Percentiles rank a stretch among this genome's conserved stretches.
Conservation (phyloP, 176 grass and related monocot genomes). For the bread wheat (Triticum aestivum) region IWGSC_CS_RefSeq_v2.1 NC_057814.1:591876081-591876580, state of each 20-base stretch:
- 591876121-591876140: no score
- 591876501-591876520: background rate
- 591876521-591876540: constrained; percentile 12
- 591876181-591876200: no score
- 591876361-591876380: constrained; percentile 16
- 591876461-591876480: background rate
- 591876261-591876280: no score
- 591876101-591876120: no score
- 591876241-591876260: no score
- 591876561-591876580: background rate
- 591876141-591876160: no score
- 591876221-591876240: no score
- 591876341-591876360: constrained; percentile 27
- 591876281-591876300: no score
- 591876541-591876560: constrained; percentile 32
- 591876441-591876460: background rate
- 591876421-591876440: background rate
- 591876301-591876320: background rate
- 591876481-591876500: constrained; percentile 17
- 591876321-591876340: background rate
- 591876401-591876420: background rate
- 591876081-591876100: no score
- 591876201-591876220: no score
- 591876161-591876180: no score
- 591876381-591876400: background rate